Conservation (phyloP, 192 early-diverging fungal genomes). For the Borealophlyctis nickersoniae region DNA sequence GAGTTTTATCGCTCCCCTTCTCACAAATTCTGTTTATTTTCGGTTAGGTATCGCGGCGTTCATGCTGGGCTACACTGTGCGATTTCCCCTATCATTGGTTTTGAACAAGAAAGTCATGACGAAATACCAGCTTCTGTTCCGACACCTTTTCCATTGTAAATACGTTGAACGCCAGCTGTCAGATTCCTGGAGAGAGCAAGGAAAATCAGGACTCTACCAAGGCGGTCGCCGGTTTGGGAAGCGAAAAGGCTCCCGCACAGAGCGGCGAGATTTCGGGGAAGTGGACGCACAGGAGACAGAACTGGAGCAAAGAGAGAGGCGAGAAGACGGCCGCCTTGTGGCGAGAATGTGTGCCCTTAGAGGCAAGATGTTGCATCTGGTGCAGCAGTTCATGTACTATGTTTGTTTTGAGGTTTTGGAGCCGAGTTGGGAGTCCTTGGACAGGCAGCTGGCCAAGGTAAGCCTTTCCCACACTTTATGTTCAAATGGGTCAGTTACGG, state of each 20-base stretch:
- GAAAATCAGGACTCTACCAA: constrained; percentile 35
- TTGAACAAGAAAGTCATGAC: constrained; percentile 77
- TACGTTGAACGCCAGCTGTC: constrained; percentile 82
- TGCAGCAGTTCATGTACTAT: constrained; percentile 90
- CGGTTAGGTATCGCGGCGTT: constrained; percentile 73
- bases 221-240: constrained; percentile 10
- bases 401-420: constrained; percentile 90
- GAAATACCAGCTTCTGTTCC: constrained; percentile 89
- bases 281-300: neutral
- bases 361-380: constrained; percentile 81
- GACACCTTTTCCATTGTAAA: constrained; percentile 84
- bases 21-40: too few species aligned
- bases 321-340: constrained; percentile 27
- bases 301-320: neutral
- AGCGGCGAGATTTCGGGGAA: neutral
- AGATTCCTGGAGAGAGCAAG: constrained; percentile 71
- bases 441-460: constrained; percentile 53
- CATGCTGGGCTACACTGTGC: constrained; percentile 75
- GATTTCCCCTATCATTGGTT: constrained; percentile 87
- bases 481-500: constrained; percentile 1
- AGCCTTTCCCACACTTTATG: constrained; percentile 20
- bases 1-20: neutral
- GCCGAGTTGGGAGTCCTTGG: constrained; percentile 78
- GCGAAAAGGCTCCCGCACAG: neutral
- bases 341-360: constrained; percentile 67